A percentile compares a stretch with the other conserved stretches of the same genome.
Evolutionary conservation across 768 basidiomycete species (phyloP).

Genomic region (Tephrocybe sp.): DNA sequence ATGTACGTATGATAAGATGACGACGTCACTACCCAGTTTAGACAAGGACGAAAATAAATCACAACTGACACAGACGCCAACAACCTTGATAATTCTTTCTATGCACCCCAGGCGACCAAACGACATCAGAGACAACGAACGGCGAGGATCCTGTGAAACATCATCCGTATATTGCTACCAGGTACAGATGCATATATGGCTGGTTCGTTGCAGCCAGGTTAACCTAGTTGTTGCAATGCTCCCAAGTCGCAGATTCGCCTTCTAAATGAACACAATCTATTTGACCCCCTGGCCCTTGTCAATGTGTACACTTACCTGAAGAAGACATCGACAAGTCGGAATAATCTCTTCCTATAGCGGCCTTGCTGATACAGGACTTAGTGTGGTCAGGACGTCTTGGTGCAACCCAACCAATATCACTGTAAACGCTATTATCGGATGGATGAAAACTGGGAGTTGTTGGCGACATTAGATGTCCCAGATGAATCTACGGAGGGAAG

Average conservation of each 20-base stretch:
- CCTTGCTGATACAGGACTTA: not conserved
- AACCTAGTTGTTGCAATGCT: not conserved
- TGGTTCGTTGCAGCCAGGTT: too few relatives aligned
- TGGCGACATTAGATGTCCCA: too few relatives aligned
- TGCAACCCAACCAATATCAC: too few relatives aligned
- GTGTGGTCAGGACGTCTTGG: slow-evolving; percentile 3
- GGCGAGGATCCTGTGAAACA: slow-evolving; percentile 13
- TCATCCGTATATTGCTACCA: slow-evolving; percentile 31
- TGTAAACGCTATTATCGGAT: too few relatives aligned
- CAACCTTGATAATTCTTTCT: not conserved
- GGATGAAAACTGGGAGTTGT: too few relatives aligned
- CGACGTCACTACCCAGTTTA: too few relatives aligned
- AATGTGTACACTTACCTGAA: slow-evolving; percentile 20
- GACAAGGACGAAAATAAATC: not conserved
- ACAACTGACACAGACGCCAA: not conserved
- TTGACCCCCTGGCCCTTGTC: slow-evolving; percentile 24
- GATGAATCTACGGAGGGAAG: too few relatives aligned
- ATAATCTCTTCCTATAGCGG: too few relatives aligned
- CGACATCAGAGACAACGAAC: slow-evolving; percentile 3
- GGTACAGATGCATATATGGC: too few relatives aligned
- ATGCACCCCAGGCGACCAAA: too few relatives aligned
- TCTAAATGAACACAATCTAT: slow-evolving; percentile 23
- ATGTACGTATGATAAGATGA: not conserved
- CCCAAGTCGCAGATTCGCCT: slow-evolving; percentile 30
- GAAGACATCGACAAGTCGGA: slow-evolving; percentile 13